Base-by-base conservation (phyloP, 2,329 filamentous ascomycete species). In the Colletotrichum horii region DNA sequence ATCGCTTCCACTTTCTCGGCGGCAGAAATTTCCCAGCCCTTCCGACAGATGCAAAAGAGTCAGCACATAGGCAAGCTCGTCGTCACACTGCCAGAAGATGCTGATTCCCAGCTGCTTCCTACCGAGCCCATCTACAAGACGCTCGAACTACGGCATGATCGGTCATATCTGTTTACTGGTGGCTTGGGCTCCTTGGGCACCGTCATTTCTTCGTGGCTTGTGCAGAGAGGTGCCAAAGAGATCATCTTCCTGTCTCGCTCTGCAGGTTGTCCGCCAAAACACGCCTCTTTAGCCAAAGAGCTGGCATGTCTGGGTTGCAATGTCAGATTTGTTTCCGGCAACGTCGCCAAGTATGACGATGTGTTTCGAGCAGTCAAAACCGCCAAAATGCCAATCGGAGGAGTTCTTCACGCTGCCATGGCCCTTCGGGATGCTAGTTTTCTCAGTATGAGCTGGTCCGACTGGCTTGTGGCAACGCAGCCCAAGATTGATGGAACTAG, bases 31-130 rank as follows among this genome's bases (percentile, higher is more conserved):
- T 78, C 81, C 19, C 81, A 86, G 19, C 86, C 86, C 0, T 87
- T 89, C 77, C 80, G 86, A 1, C 82, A 84, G 58, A 85, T 89
- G 84, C 85, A 89, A 68, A 80, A 80, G 4, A 87, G 87, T 2
- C 80, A 79, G 43, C 87, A 89, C 75, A 84, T 86, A 52, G 87
- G 87, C 1, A 88, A 88, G 70, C 84, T 89, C 19, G 82, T 88
- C 16, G 70, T 87, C 24, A 77, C 74, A 43, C 76, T 81, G 75
- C 77, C 52, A n/a, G 48, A 68, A 38, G 34, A 38, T 26, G 43
- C 28, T 8, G 43, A 38, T 9, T 30, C 3, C 2, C 7, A 32
- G 24, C 26, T 14, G 19, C 12, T 75, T 15, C 77, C 62, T 22
- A 48, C 52, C 14, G 64, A 72, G n/a, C 52, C 70, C 34, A 56